These are phyloP conservation scores for Pharnaceum exiguum DNA, from an alignment of 148 eudicot genomes.

Conservation along the genomic window DNA sequence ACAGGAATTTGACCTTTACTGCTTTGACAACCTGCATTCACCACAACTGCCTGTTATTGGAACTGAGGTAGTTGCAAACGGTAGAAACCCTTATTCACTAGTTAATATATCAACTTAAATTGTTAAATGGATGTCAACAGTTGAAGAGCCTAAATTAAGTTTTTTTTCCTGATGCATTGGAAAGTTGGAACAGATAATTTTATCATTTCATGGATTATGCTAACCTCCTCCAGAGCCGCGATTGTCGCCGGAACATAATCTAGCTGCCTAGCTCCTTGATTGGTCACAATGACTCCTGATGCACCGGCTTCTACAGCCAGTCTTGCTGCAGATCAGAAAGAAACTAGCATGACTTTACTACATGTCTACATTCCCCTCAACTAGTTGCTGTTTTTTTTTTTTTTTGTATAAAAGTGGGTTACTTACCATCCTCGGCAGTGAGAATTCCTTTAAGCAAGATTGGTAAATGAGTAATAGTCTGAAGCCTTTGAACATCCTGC, in stretches of 20 bases:
- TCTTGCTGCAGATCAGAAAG: constrained; percentile 33
- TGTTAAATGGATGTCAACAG: too few relatives aligned
- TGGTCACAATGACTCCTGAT: constrained; percentile 75
- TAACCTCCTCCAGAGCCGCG: constrained; percentile 79
- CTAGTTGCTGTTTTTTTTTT: not conserved
- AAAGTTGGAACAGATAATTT: too few relatives aligned
- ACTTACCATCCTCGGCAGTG: constrained; percentile 87
- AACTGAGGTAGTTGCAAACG: too few relatives aligned
- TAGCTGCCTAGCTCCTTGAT: constrained; percentile 83
- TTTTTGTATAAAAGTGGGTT: too few relatives aligned
- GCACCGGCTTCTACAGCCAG: constrained; percentile 63
- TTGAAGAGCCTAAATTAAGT: too few relatives aligned
- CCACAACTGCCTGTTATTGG: too few relatives aligned
- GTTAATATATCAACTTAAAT: too few relatives aligned
- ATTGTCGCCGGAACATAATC: constrained; percentile 82
- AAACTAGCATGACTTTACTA: too few relatives aligned
- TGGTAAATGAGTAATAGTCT: constrained; percentile 76
- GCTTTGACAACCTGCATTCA: constrained; percentile 59
- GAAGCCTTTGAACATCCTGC: constrained; percentile 95
- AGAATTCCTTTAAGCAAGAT: constrained; percentile 91
- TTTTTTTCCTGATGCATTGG: too few relatives aligned
- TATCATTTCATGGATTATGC: too few relatives aligned
- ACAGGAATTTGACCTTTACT: constrained; percentile 55
- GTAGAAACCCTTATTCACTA: too few relatives aligned
- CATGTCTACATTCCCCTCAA: not conserved